Evolutionary conservation across 2,329 filamentous ascomycete genomes (phyloP).

Genomic region (Alternaria tenuissima): DNA sequence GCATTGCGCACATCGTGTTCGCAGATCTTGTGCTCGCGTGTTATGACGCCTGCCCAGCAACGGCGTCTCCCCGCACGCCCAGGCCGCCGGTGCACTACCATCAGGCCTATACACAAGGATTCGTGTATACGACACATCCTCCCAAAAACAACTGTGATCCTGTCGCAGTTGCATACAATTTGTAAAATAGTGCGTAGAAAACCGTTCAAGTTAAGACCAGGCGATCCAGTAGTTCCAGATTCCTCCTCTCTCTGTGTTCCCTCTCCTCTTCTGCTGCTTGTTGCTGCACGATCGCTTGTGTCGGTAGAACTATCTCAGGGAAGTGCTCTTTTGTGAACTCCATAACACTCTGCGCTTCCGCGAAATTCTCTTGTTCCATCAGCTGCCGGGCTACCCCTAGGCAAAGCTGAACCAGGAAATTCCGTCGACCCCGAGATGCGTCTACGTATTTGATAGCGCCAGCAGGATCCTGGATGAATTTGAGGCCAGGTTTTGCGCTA

Average conservation of each 20-base stretch:
- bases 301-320: conserved; percentile 39
- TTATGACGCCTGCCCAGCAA: not conserved
- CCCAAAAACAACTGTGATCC: conserved; percentile 1
- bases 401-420: conserved; percentile 42
- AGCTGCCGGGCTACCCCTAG: conserved; percentile 41
- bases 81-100: conserved; percentile 12
- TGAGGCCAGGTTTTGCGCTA: conserved; percentile 30
- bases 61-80: conserved; percentile 9
- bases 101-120: not conserved
- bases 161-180: not conserved
- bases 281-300: conserved; percentile 9
- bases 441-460: conserved; percentile 25
- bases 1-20: not conserved
- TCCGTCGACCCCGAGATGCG: conserved; percentile 19
- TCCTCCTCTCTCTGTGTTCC: conserved; percentile 25
- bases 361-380: conserved; percentile 38
- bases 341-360: conserved; percentile 42
- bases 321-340: conserved; percentile 43
- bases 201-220: conserved; percentile 30
- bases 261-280: conserved; percentile 7
- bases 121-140: not conserved
- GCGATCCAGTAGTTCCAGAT: conserved; percentile 38
- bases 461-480: conserved; percentile 33
- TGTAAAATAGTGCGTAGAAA: not conserved
- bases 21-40: not conserved